phyloP scores from a whole-genome alignment of 1,284 basidiomycete species.

The Apiotrichum akiyoshidainum region DNA sequence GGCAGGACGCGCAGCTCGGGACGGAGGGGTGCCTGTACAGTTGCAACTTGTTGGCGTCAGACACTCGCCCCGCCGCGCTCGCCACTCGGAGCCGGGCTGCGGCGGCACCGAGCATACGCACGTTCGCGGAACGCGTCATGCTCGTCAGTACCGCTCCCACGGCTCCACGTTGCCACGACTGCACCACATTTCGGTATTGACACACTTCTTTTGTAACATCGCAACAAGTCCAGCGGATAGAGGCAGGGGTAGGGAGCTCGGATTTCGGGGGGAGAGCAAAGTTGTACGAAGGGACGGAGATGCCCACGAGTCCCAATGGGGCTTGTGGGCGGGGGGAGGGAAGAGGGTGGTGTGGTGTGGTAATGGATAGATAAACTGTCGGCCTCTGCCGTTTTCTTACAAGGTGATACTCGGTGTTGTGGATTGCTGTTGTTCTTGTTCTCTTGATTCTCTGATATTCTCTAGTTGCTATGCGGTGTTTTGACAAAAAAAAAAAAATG shows the following conservation, averaged over 20 bases:
- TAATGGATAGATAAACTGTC: no score
- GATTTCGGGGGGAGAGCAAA: neutral
- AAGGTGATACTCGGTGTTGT: no score
- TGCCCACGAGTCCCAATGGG: no score
- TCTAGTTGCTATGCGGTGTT: neutral
- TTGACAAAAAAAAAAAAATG: slow-evolving; percentile 1
- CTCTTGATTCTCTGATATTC: neutral
- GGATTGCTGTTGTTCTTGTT: no score
- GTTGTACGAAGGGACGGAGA: neutral
- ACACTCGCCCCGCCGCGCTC: no score
- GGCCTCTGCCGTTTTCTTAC: no score
- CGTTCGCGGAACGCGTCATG: neutral
- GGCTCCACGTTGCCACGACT: neutral
- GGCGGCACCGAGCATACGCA: neutral
- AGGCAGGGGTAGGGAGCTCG: neutral
- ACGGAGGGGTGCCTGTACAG: no score
- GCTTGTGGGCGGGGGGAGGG: no score
- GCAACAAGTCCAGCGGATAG: neutral
- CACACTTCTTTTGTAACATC: neutral
- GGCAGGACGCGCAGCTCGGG: no score
- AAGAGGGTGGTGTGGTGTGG: no score
- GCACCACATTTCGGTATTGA: neutral
- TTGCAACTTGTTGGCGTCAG: no score
- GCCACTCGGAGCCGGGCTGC: neutral
- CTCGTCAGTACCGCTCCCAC: no score